Percentiles rank a stretch among this genome's conserved stretches.
Evolutionary conservation across 2,329 filamentous ascomycete genomes (phyloP).

Genomic region (Penicillium fuscoglaucum): DNA sequence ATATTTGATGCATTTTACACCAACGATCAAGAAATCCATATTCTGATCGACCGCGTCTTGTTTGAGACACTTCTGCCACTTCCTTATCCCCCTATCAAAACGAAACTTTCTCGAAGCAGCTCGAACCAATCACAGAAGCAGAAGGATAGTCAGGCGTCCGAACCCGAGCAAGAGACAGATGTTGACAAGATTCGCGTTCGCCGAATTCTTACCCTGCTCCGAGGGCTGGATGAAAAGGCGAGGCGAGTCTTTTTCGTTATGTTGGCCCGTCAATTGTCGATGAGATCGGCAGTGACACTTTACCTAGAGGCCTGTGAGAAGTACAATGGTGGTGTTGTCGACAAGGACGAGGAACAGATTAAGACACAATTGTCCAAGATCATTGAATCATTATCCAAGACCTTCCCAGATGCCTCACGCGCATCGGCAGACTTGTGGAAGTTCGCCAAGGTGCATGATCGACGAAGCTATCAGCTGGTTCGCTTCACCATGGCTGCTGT

Average conservation of each 20-base stretch:
- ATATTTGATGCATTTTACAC: slow-evolving; percentile 88
- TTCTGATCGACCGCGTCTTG: slow-evolving; percentile 78
- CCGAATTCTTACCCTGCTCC: slow-evolving; percentile 78
- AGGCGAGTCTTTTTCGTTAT: slow-evolving; percentile 87
- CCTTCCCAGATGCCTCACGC: slow-evolving; percentile 72
- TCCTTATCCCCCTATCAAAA: slow-evolving; percentile 73
- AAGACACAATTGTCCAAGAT: slow-evolving; percentile 71
- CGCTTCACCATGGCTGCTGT: slow-evolving; percentile 81
- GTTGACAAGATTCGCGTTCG: slow-evolving; percentile 71
- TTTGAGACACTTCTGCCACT: slow-evolving; percentile 88
- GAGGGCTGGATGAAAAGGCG: slow-evolving; percentile 72
- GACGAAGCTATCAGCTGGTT: slow-evolving; percentile 84
- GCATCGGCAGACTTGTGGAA: slow-evolving; percentile 78
- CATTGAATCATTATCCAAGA: slow-evolving; percentile 70
- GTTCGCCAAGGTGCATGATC: slow-evolving; percentile 88
- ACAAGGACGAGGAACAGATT: slow-evolving; percentile 63
- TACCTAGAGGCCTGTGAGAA: slow-evolving; percentile 83
- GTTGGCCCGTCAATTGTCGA: slow-evolving; percentile 73
- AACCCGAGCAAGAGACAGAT: slow-evolving; percentile 43
- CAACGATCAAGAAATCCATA: slow-evolving; percentile 83
- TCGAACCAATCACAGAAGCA: slow-evolving; percentile 60
- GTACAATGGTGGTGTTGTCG: slow-evolving; percentile 83
- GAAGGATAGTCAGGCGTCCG: slow-evolving; percentile 37
- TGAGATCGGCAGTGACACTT: slow-evolving; percentile 70
- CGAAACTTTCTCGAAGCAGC: slow-evolving; percentile 46